phyloP scores from a whole-genome alignment of 2,329 filamentous ascomycete species.

The Alternaria angustiovoidea region DNA sequence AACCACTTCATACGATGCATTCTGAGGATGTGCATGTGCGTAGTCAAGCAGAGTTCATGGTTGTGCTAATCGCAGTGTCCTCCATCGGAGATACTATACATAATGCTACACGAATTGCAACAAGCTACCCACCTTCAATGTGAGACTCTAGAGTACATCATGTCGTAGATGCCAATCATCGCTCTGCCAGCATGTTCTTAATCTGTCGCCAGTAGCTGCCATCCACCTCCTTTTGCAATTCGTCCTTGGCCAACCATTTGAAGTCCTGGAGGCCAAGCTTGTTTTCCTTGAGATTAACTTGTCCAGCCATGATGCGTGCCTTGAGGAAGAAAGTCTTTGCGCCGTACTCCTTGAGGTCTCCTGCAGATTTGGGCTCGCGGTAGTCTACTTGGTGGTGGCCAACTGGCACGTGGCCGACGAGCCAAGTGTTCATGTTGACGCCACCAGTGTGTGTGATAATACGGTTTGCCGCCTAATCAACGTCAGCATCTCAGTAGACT shows the following conservation, averaged over 20 bases:
- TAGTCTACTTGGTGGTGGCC: slow-evolving; percentile 75
- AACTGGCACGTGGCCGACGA: slow-evolving; percentile 88
- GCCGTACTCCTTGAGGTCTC: slow-evolving; percentile 60
- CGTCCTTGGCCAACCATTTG: slow-evolving; percentile 90
- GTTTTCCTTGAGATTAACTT: slow-evolving; percentile 80
- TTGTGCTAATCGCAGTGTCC: background rate
- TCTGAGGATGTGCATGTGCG: background rate
- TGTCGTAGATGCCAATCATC: slow-evolving; percentile 57
- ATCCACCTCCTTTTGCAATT: slow-evolving; percentile 74
- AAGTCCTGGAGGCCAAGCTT: slow-evolving; percentile 79
- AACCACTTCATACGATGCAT: background rate
- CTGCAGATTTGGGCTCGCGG: slow-evolving; percentile 47
- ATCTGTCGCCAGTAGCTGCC: slow-evolving; percentile 76
- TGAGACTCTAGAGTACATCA: background rate
- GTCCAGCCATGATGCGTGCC: slow-evolving; percentile 95
- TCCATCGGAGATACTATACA: slow-evolving; percentile 7
- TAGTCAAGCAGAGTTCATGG: background rate
- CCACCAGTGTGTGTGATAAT: slow-evolving; percentile 80
- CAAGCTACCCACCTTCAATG: slow-evolving; percentile 4
- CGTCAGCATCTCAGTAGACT: slow-evolving; percentile 19
- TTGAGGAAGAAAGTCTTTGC: slow-evolving; percentile 97
- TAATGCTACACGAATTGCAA: slow-evolving; percentile 3
- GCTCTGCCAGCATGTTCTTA: slow-evolving; percentile 82
- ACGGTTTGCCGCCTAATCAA: slow-evolving; percentile 78
- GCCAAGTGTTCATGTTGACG: slow-evolving; percentile 98